phyloP scores from a whole-genome alignment of 176 grass and related monocot genomes.

The Typha latifolia region DNA sequence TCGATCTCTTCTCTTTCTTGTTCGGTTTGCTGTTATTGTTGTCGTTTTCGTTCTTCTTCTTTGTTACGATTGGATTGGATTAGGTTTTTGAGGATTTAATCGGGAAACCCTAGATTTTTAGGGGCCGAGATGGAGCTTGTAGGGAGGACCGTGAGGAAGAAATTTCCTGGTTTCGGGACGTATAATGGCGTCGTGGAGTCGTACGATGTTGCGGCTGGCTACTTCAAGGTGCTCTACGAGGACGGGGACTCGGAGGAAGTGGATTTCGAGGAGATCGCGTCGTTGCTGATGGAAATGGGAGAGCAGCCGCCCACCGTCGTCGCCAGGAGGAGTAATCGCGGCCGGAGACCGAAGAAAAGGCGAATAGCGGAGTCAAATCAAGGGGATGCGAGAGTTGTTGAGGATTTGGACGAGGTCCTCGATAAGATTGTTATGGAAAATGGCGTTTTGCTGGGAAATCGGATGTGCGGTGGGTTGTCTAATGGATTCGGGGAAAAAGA shows the following conservation, averaged over 20 bases:
- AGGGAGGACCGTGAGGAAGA: conserved; percentile 65
- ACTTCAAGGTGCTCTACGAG: conserved; percentile 73
- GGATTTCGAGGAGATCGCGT: conserved; percentile 50
- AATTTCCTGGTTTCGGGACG: conserved; percentile 50
- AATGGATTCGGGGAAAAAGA: background rate
- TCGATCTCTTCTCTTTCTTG: background rate
- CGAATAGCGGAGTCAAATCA: conserved; percentile 13
- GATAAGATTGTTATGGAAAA: background rate
- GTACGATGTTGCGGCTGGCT: conserved; percentile 57
- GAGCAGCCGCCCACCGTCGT: conserved; percentile 14
- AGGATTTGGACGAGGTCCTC: conserved; percentile 5
- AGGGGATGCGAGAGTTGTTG: conserved; percentile 2
- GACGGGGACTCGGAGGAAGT: conserved; percentile 93
- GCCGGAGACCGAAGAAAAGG: conserved; percentile 45
- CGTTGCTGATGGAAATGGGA: conserved; percentile 50
- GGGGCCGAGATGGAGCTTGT: conserved; percentile 42
- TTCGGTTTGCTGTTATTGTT: background rate
- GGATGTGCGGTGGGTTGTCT: background rate
- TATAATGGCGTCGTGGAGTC: conserved; percentile 61
- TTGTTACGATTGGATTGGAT: background rate
- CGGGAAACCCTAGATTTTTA: conserved; percentile 7
- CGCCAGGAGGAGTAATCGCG: conserved; percentile 1
- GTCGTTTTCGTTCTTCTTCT: too few relatives aligned
- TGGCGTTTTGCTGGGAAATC: background rate
- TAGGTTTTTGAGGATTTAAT: background rate